phyloP scores from a whole-genome alignment of 1,139 yeast species.

The Blastobotrys ciferrii region DNA sequence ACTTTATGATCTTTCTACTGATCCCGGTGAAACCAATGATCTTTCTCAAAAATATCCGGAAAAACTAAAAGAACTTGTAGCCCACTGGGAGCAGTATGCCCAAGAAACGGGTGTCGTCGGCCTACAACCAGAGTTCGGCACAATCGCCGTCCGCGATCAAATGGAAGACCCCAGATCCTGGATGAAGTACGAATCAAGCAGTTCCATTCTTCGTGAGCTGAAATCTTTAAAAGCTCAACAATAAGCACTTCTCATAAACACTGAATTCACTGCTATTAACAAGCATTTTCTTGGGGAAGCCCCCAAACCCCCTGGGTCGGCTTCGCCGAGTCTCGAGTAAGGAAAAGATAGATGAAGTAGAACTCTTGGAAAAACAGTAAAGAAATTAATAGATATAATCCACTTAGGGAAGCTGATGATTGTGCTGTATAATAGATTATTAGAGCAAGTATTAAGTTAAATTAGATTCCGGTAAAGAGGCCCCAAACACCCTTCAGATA shows the following conservation, averaged over 20 bases:
- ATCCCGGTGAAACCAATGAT: constrained; percentile 51
- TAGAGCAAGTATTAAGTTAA: neutral
- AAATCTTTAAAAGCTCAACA: neutral
- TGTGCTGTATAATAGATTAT: too few relatives aligned
- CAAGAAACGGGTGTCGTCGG: constrained; percentile 55
- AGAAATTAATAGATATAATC: too few relatives aligned
- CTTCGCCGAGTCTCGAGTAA: too few relatives aligned
- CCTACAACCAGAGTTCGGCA: constrained; percentile 21
- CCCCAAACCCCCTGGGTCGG: too few relatives aligned
- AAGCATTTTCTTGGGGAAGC: too few relatives aligned
- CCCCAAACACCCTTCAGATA: constrained; percentile 75
- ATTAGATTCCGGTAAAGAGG: constrained; percentile 59
- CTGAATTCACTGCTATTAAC: too few relatives aligned
- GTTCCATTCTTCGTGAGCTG: neutral
- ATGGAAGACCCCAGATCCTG: constrained; percentile 25
- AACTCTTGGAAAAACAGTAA: too few relatives aligned
- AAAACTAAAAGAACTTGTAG: constrained; percentile 42
- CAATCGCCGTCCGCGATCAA: constrained; percentile 18
- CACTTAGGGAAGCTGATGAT: too few relatives aligned
- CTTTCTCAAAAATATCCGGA: constrained; percentile 38
- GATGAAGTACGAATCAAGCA: constrained; percentile 22
- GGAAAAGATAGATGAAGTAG: too few relatives aligned
- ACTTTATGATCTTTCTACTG: constrained; percentile 43
- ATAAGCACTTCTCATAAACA: neutral
- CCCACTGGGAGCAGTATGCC: constrained; percentile 52